These are phyloP conservation scores for Spatholobus suberectus DNA, from an alignment of 306 rosid genomes.

Conservation along the genomic window DNA sequence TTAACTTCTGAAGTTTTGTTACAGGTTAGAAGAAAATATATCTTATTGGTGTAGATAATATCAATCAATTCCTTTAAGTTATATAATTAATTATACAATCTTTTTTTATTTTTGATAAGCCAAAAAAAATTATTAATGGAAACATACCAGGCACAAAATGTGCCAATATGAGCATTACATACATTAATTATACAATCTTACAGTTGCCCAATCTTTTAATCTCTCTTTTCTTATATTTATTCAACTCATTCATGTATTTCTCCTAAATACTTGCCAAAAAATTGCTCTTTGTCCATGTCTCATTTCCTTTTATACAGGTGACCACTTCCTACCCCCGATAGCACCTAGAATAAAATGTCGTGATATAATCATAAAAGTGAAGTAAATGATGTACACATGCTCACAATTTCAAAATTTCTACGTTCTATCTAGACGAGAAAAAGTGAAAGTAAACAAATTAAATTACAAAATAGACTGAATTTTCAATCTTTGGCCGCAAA, in stretches of 20 bases:
- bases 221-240: neutral
- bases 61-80: neutral
- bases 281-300: neutral
- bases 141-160: too few relatives aligned
- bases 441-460: neutral
- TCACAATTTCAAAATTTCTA: neutral
- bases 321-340: too few relatives aligned
- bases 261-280: neutral
- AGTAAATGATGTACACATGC: neutral
- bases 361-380: too few relatives aligned
- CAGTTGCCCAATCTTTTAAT: neutral
- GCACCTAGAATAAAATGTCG: too few relatives aligned
- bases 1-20: neutral
- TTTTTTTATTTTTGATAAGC: too few relatives aligned
- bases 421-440: neutral
- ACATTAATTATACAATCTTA: neutral
- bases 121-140: too few relatives aligned
- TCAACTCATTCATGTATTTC: neutral
- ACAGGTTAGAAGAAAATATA: neutral
- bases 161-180: too few relatives aligned
- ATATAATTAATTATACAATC: too few relatives aligned
- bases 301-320: neutral
- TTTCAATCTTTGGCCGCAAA: neutral
- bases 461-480: neutral
- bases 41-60: neutral